Evolutionary conservation across 2,329 filamentous ascomycete species (phyloP).

Genomic region (Sporothrix globosa): DNA sequence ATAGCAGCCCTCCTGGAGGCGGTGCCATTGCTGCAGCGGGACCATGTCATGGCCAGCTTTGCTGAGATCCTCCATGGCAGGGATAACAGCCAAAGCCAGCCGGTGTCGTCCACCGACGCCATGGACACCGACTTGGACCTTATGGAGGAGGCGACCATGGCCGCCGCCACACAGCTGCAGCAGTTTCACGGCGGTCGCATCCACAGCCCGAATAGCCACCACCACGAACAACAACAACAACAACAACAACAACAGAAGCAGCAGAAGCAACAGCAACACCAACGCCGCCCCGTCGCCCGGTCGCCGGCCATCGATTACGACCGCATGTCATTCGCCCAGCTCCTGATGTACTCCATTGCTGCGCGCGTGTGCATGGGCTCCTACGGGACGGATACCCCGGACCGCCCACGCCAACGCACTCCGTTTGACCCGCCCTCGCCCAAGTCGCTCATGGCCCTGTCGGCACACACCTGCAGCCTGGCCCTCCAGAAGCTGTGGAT

Average conservation of each 20-base stretch:
- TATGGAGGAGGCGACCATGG: conserved; percentile 8
- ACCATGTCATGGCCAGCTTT: not conserved
- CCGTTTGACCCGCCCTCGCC: conserved; percentile 18
- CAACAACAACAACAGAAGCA: not conserved
- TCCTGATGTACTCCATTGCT: conserved; percentile 1
- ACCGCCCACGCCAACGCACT: not conserved
- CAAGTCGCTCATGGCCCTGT: conserved; percentile 1
- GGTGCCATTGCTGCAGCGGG: not conserved
- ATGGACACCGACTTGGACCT: conserved; percentile 10
- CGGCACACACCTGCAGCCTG: conserved; percentile 3
- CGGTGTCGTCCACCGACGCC: not conserved
- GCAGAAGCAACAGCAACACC: not conserved
- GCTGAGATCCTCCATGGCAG: not conserved
- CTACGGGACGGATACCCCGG: not conserved
- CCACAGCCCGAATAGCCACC: not conserved
- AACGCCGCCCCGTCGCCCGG: not conserved
- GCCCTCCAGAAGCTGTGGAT: conserved; percentile 16
- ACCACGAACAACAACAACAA: not conserved
- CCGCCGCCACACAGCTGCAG: conserved; percentile 1
- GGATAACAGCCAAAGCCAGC: not conserved
- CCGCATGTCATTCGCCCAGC: not conserved
- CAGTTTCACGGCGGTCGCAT: not conserved
- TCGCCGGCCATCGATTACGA: not conserved
- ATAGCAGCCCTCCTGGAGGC: conserved; percentile 1
- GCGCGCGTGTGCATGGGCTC: not conserved